Base-by-base conservation (phyloP, 495 filamentous ascomycete genomes). In the Gamarada debralockiae region DNA sequence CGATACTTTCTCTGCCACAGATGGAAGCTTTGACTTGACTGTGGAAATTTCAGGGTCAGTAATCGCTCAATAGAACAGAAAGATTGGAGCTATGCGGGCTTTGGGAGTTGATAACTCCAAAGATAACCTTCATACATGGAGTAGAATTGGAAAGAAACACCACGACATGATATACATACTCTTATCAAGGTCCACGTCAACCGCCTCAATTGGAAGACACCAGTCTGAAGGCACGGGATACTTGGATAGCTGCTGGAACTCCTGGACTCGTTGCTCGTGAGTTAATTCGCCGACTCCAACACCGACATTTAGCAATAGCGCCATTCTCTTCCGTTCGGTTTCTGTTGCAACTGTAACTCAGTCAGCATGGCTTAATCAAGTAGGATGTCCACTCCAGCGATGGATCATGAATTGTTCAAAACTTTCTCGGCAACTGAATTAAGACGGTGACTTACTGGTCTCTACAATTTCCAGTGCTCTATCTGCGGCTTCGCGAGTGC, bases 381-480 rank as follows among this genome's bases (percentile, higher is more conserved):
- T n/a, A n/a, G n/a, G n/a, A n/a, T n/a, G n/a, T n/a, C n/a, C n/a
- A n/a, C n/a, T n/a, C n/a, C n/a, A n/a, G n/a, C n/a, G n/a, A n/a
- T n/a, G n/a, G n/a, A n/a, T n/a, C n/a, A n/a, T n/a, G n/a, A n/a
- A n/a, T n/a, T n/a, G n/a, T n/a, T n/a, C n/a, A n/a, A n/a, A n/a
- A n/a, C n/a, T n/a, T n/a, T n/a, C n/a, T n/a, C n/a, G n/a, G n/a
- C n/a, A n/a, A n/a, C n/a, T n/a, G n/a, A n/a, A n/a, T n/a, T n/a
- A n/a, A n/a, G n/a, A n/a, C n/a, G n/a, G n/a, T n/a, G n/a, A 29
- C 27, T 29, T 10, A 29, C 27, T 82, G 0, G 71, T 78, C 29
- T 79, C 65, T 9, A 88, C 82, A 51, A 90, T 86, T 50, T 86
- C 80, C 12, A 73, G 72, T 79, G 88, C 85, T 21, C 82, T 73